Base-by-base conservation (phyloP, 2,329 filamentous ascomycete genomes). In the Beauveria asiatica region DNA sequence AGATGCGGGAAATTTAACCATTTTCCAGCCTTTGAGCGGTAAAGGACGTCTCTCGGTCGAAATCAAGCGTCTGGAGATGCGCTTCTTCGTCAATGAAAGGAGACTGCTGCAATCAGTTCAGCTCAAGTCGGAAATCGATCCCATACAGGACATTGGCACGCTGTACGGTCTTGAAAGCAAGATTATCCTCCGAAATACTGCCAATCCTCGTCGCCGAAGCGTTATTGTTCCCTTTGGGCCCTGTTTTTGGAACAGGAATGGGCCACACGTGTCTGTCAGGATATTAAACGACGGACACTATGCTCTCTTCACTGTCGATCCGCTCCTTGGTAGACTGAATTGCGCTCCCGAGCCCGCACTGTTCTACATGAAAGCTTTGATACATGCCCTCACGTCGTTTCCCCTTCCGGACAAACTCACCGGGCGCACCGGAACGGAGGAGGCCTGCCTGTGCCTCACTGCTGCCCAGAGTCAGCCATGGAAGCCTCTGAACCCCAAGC, bases 311-410 rank as follows among this genome's bases (percentile, higher is more conserved):
- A 71, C 70, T 0, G 78, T 88, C 48, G 78, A 88, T 51, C 66
- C 75, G 1, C 66, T 81, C 0, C 73, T 89, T 2, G 78, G 81
- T 0, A 76, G 82, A 0, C 68, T 89, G 0, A 76, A 80, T 3
- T 86, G 83, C 42, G 75, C 84, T 0, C 72, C 81, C 0, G 85
- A 88, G 50, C 81, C 82, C 0, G 67, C 67, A 0, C 69, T 85
- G 0, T 70, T 84, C 0, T 85, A 84, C 59, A 73, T 73, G 1
- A 87, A 85, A 64, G 84, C 83, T 0, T 69, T 78, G 4, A 68
- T 84, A 1, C 86, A 89, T 65, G 86, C 85, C 0, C 70, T 78
- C 5, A 89, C 86, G 0, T 85, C 85, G 0, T 82, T 79, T 37
- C 65, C 78, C 0, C 41, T 88, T 0, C 78, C 82, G 0, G 86